phyloP scores from a whole-genome alignment of 345 rosid genomes.

The Orychophragmus violaceus region DNA sequence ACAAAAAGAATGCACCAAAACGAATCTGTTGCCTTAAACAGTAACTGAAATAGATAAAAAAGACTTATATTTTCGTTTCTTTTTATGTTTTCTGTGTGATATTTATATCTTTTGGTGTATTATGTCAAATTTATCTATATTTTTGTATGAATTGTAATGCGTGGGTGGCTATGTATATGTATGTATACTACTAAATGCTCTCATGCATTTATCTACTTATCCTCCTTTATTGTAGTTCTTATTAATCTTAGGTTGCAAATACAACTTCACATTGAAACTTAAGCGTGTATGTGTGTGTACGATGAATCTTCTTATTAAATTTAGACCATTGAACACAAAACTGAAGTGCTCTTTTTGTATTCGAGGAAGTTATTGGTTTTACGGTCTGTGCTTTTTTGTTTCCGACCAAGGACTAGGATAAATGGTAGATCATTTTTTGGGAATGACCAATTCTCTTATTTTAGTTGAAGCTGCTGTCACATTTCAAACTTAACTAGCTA shows the following conservation, averaged over 20 bases:
- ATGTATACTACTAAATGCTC: constrained; percentile 23
- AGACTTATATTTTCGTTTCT: constrained; percentile 11
- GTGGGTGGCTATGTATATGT: constrained; percentile 15
- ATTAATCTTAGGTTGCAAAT: constrained; percentile 6
- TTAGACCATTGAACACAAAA: not conserved
- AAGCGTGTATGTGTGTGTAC: not conserved
- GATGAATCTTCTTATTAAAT: not conserved
- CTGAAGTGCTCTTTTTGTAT: not conserved
- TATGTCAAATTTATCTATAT: not conserved
- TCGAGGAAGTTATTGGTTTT: not conserved
- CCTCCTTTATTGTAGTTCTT: constrained; percentile 17
- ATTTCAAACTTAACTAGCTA: not conserved
- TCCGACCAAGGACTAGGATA: not conserved
- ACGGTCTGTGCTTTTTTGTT: not conserved
- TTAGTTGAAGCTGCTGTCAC: not conserved
- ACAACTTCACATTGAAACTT: constrained; percentile 5
- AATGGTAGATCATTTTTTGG: not conserved
- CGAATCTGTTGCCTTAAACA: not conserved
- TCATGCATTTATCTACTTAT: constrained; percentile 25
- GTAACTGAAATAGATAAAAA: not conserved
- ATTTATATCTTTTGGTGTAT: constrained; percentile 19
- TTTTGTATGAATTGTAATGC: constrained; percentile 12
- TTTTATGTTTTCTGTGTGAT: not conserved
- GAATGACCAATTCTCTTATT: not conserved
- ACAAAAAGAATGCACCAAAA: not conserved